Percentiles rank a stretch among this genome's conserved stretches.
Conservation (phyloP, 2,329 filamentous ascomycete genomes). For the Trichoderma cornu-damae region DNA sequence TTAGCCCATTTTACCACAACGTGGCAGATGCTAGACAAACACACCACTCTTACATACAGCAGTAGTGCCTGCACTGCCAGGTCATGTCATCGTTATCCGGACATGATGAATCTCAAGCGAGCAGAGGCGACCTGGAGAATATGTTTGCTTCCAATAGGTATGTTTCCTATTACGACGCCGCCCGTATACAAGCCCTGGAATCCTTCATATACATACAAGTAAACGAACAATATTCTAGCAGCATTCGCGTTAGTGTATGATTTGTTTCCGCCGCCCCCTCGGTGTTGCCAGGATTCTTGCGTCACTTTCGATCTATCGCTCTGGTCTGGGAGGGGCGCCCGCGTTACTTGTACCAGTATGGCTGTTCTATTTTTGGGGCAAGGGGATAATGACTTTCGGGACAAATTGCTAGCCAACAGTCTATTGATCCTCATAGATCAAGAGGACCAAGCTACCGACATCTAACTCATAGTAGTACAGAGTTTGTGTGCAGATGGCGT, state of each 20-base stretch:
- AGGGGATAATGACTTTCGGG: neutral
- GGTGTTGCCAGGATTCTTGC: neutral
- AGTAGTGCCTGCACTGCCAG: neutral
- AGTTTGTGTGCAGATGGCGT: neutral
- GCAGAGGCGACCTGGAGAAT: no score
- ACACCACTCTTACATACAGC: conserved; percentile 4
- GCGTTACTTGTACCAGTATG: neutral
- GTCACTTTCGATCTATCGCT: neutral
- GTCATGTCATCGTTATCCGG: neutral
- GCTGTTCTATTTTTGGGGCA: conserved; percentile 11
- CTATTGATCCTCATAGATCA: conserved; percentile 13
- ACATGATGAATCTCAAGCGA: no score
- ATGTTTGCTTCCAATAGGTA: no score
- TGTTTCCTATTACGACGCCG: no score
- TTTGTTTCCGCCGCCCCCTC: neutral
- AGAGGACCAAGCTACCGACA: neutral
- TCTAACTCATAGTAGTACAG: neutral
- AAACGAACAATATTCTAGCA: neutral
- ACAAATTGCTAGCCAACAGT: neutral
- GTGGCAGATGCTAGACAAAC: neutral
- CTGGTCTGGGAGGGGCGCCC: conserved; percentile 1
- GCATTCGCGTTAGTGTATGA: neutral
- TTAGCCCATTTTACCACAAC: conserved; percentile 4
- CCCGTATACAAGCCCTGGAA: no score
- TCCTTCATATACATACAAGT: no score